Base-by-base conservation (phyloP, 2,329 filamentous ascomycete species). In the Aspergillus sp. region DNA sequence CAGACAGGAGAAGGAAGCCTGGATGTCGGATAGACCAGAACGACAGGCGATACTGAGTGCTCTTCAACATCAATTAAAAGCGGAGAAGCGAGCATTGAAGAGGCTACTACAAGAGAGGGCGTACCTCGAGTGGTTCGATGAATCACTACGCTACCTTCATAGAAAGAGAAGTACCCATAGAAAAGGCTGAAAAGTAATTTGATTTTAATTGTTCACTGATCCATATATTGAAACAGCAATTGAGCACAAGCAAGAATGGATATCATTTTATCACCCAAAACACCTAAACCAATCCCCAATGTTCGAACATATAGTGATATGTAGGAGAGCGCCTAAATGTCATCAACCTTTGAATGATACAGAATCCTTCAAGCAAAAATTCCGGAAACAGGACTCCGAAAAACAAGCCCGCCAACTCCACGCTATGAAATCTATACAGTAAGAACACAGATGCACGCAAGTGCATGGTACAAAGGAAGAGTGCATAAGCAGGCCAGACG, bases 341-440 rank as follows among this genome's bases (percentile, higher is more conserved):
- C 34, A 41, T 15, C 34, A 38, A 11, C 15, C 11, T 13, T 11
- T 41, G 11, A 11, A 17, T 15, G 9, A 41, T 13, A 41, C 8
- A 13, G 15, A 41, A 41, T 13, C 15, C 34, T 41, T 41, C 34
- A 41, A 41, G 25, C 22, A 48, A 46, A 46, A 15, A 19, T 46
- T 25, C n/a, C 38, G 41, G 45, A 60, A 31, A 17, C 45, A 58
- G 31, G 51, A 53, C 23, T 45, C 22, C 15, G 25, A 17, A 13
- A 38, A 50, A 50, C 25, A 54, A 52, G 25, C 25, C 69, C 69
- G 61, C 68, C 66, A 76, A 72, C 72, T 69, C 72, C 71, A 71
- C 67, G 72, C 71, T 75, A 72, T 69, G 64, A 65, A 41, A 61
- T 52, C 49, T 56, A 62, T 62, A 38, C 51, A 51, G 4, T 41